Conservation (phyloP, 805 yeast species). For the Yamadazyma laniorum region DNA sequence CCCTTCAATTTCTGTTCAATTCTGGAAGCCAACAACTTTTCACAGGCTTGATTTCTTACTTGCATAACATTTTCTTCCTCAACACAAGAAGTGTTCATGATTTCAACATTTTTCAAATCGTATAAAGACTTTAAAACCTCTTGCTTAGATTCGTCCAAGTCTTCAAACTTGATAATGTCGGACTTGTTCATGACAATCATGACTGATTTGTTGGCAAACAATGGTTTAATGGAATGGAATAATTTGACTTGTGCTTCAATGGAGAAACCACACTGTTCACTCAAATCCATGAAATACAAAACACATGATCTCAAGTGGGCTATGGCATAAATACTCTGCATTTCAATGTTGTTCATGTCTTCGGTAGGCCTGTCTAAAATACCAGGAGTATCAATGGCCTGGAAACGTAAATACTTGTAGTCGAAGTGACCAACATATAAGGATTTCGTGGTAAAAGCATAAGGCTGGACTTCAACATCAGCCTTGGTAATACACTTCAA, state of each 20-base stretch:
- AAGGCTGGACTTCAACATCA: conserved; percentile 98
- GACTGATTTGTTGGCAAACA: conserved; percentile 95
- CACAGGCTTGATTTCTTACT: conserved; percentile 96
- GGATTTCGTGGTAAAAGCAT: conserved; percentile 98
- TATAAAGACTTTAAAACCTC: conserved; percentile 64
- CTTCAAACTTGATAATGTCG: conserved; percentile 84
- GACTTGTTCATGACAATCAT: conserved; percentile 94
- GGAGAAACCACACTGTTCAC: conserved; percentile 98
- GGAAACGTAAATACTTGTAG: conserved; percentile 95
- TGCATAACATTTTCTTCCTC: conserved; percentile 94
- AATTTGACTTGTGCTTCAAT: conserved; percentile 96
- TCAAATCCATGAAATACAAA: conserved; percentile 94
- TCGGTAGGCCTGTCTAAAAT: conserved; percentile 97
- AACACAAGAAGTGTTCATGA: conserved; percentile 90
- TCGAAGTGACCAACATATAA: conserved; percentile 98
- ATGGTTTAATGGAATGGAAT: conserved; percentile 94
- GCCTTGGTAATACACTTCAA: conserved; percentile 92
- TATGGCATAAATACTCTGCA: conserved; percentile 98
- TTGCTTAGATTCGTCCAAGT: conserved; percentile 74
- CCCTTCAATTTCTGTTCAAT: conserved; percentile 96
- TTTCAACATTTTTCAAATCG: conserved; percentile 77
- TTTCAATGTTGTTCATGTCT: conserved; percentile 99
- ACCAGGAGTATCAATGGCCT: conserved; percentile 99
- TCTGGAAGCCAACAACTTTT: conserved; percentile 90
- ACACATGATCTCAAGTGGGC: conserved; percentile 98